Evolutionary conservation across 148 eudicot genomes (phyloP), one percentile per base, ranked within the genome.

Genomic region (Vaccinium myrtillus): DNA sequence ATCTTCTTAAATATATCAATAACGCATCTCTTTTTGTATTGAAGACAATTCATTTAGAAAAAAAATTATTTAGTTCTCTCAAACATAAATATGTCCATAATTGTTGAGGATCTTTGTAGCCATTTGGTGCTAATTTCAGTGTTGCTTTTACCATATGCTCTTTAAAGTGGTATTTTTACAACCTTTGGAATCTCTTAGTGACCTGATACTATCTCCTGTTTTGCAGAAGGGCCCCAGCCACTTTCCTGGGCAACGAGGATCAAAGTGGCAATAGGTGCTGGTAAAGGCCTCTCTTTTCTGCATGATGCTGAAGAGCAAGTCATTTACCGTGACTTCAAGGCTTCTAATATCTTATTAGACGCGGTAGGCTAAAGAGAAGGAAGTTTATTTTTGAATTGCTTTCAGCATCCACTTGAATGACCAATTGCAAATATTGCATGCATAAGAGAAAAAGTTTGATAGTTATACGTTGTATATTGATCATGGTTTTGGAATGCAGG

Each of bases 251-350:
- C 90, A 75, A 86, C 89, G 61, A 91, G 96, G 90, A 87, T 93
- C 73, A 93, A 90, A 91, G 94, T 92, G 73, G 96, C 96, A 12
- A 86, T 92, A 58, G 96, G 90, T 83, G 94, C 96, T 8, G 94
- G 94, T 1, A 85, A 85, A 82, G 94, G 96, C 48, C 93, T 93
- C 23, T 84, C 90, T n/a, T 92, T 92, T 82, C 91, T 94, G 81
- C 97, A 94, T 85, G 93, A 92, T 81, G 91, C 91, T 77, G 86
- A 93, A 87, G 82, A 84, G 63, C 93, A 87, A 92, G 95, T 94
- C 87, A 92, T 94, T 36, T 91, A 90, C 83, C 95, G 97, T 7
- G 95, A 92, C 85, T 92, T 94, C 79, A 94, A 94, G 90, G 92
- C 93, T 18, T 88, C 94, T 56, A 92, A 94, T 80, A 89, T 94